Evolutionary conservation across 805 yeast species (phyloP).

Genomic region (Metschnikowia koreensis): DNA sequence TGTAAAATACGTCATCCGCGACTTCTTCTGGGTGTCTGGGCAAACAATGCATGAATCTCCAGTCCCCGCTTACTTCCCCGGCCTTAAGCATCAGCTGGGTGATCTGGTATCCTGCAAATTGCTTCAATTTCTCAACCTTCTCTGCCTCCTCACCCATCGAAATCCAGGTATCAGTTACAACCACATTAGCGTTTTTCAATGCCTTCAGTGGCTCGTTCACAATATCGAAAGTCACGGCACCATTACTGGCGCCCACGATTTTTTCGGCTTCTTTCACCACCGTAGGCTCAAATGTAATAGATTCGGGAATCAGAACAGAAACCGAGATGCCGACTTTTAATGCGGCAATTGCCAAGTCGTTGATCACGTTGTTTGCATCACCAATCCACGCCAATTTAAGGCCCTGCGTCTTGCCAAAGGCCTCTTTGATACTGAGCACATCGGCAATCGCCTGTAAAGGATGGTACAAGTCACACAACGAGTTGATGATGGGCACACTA

Average conservation of each 20-base stretch:
- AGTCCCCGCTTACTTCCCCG: slow-evolving; percentile 59
- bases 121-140: slow-evolving; percentile 64
- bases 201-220: slow-evolving; percentile 77
- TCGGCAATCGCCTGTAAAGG: slow-evolving; percentile 96
- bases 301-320: slow-evolving; percentile 79
- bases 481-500: slow-evolving; percentile 86
- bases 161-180: slow-evolving; percentile 95
- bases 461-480: slow-evolving; percentile 89
- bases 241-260: slow-evolving; percentile 49
- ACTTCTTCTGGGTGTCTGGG: slow-evolving; percentile 97
- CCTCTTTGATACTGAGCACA: slow-evolving; percentile 78
- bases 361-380: slow-evolving; percentile 92
- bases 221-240: slow-evolving; percentile 43
- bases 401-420: slow-evolving; percentile 56
- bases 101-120: slow-evolving; percentile 86
- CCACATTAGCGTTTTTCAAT: slow-evolving; percentile 66
- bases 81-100: slow-evolving; percentile 57
- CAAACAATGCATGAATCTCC: slow-evolving; percentile 96
- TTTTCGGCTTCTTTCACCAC: slow-evolving; percentile 53
- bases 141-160: slow-evolving; percentile 97
- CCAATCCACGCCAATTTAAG: slow-evolving; percentile 94
- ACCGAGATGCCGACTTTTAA: slow-evolving; percentile 81
- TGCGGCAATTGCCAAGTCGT: slow-evolving; percentile 88
- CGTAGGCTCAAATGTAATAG: slow-evolving; percentile 57
- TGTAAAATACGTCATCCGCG: slow-evolving; percentile 86